Base-by-base conservation (phyloP, 345 rosid genomes). In the Rhizophora apiculata region DNA sequence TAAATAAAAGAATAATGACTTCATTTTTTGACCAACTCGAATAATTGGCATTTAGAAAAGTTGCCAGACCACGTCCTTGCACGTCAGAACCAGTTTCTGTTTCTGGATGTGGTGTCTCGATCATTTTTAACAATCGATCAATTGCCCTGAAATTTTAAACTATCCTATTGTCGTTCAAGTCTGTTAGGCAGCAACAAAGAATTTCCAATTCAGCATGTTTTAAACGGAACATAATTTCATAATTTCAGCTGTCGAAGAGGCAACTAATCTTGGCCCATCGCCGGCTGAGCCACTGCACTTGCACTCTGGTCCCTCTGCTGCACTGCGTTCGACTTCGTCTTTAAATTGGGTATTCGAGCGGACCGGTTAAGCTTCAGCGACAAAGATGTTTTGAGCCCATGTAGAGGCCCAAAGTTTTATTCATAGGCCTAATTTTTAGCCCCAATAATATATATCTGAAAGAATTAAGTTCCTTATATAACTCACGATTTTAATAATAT, bases 101-200 rank as follows among this genome's bases (percentile, higher is more conserved):
- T 16, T 90, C 96, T 1, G 96, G 96, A 85, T 92, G 99, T 0
- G 98, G 96, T 5, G 75, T 36, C 79, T 76, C 87, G 68, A 95
- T 90, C 85, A 95, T 88, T 84, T 83, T 92, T 70, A 95, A 80
- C 56, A 95, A 80, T 32, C 99, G 88, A 81, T 95, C 99, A 64
- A 95, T 74, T n/a, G 97, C 97, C 99, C 97, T 95, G 82, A 54
- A 70, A 72, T 70, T 60, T 11, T 39, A 16, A 20, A 18, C 37
- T 62, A 60, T 30, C 48, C n/a, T 7, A 5, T 32, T 6, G 36
- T 6, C 6, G 36, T 32, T 32, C 36, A 5, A 32, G 6, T 6
- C 36, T 32, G 36, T 6, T 32, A 6, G 61, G 20, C 13, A 27
- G 3, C 20, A 61, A 68, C 36, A 6, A 32, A 6, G 36, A 32